A percentile compares a stretch with the other conserved stretches of the same genome.
These are phyloP conservation scores for Cryphonectria radicalis DNA, from an alignment of 2,329 filamentous ascomycete species.

Conservation along the genomic window DNA sequence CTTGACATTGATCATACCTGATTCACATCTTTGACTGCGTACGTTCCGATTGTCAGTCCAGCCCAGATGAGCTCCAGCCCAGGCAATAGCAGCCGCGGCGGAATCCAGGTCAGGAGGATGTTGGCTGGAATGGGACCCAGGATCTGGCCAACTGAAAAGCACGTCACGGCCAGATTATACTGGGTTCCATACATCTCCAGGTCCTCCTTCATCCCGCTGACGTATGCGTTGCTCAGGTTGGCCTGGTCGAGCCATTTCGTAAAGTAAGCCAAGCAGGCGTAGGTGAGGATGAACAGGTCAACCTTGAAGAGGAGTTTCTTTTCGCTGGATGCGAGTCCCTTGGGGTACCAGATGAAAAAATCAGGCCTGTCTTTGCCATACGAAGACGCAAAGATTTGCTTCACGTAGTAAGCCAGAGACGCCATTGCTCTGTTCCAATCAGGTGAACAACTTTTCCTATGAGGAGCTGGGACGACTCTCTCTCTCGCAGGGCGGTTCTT, in stretches of 20 bases:
- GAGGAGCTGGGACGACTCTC: neutral
- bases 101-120: slow-evolving; percentile 43
- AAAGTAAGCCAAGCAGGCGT: slow-evolving; percentile 36
- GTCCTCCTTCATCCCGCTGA: slow-evolving; percentile 53
- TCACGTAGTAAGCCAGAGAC: slow-evolving; percentile 30
- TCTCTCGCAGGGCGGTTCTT: neutral
- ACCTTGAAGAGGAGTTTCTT: slow-evolving; percentile 39
- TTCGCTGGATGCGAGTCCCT: slow-evolving; percentile 32
- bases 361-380: slow-evolving; percentile 34
- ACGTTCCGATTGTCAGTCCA: slow-evolving; percentile 32
- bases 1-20: slow-evolving; percentile 22
- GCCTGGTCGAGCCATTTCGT: slow-evolving; percentile 37
- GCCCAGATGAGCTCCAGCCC: slow-evolving; percentile 47
- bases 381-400: slow-evolving; percentile 37
- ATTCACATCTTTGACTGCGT: slow-evolving; percentile 29
- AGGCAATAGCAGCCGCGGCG: slow-evolving; percentile 46
- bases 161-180: slow-evolving; percentile 31
- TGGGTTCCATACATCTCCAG: slow-evolving; percentile 38
- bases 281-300: slow-evolving; percentile 38
- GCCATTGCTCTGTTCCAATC: slow-evolving; percentile 6
- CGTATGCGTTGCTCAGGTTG: slow-evolving; percentile 49
- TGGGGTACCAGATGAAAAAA: slow-evolving; percentile 38
- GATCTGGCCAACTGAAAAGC: slow-evolving; percentile 31
- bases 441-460: neutral
- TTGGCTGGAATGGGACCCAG: slow-evolving; percentile 33